These are phyloP conservation scores for Dioszegia hungarica DNA, from an alignment of 768 basidiomycete species.

Conservation along the genomic window DNA sequence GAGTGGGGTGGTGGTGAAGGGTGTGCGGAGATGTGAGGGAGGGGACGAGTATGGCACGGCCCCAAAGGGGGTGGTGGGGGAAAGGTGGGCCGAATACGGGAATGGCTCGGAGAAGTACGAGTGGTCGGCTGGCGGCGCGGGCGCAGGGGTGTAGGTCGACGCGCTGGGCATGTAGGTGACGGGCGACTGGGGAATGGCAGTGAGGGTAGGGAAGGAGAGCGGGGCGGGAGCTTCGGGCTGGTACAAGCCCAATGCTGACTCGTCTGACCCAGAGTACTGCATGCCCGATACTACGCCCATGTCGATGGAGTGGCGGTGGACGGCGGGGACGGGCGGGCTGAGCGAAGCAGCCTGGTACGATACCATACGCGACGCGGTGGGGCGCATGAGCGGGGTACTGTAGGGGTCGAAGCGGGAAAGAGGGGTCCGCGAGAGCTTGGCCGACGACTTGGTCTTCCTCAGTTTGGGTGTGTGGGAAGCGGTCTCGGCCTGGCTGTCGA, in stretches of 20 bases:
- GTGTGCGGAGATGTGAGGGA: neutral
- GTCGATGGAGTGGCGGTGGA: conserved; percentile 3
- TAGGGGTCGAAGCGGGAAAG: neutral
- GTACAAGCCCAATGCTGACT: neutral
- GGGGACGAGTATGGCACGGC: neutral
- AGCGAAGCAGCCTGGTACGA: neutral
- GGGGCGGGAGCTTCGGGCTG: neutral
- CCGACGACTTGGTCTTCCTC: neutral
- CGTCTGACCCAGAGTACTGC: neutral
- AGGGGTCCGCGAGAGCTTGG: neutral
- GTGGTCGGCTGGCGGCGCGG: neutral
- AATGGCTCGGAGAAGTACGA: neutral
- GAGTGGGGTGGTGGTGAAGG: neutral
- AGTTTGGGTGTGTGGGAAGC: neutral
- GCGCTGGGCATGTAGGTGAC: neutral
- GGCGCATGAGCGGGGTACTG: neutral
- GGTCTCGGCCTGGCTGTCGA: neutral
- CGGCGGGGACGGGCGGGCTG: neutral
- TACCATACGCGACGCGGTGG: neutral
- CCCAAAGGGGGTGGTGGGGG: neutral
- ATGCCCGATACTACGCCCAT: neutral
- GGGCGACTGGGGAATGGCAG: neutral
- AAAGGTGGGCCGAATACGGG: neutral
- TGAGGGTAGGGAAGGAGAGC: neutral
- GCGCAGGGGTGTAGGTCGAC: conserved; percentile 1